These are phyloP conservation scores for Aspergillus leporis DNA, from an alignment of 495 filamentous ascomycete genomes.

Conservation along the genomic window DNA sequence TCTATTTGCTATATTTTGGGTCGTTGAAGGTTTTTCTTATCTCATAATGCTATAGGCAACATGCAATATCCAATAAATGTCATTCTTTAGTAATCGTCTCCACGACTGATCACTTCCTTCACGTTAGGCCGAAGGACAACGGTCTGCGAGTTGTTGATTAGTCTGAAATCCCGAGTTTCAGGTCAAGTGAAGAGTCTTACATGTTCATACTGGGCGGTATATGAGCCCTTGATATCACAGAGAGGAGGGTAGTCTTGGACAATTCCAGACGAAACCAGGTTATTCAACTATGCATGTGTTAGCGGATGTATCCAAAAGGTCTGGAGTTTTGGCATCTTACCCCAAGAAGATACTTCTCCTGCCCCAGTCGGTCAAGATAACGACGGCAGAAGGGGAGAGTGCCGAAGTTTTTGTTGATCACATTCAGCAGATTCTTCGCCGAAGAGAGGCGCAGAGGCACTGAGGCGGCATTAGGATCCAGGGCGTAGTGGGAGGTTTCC, in stretches of 20 bases:
- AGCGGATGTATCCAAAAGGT: constrained; percentile 18
- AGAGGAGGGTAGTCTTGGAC: constrained; percentile 90
- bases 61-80: constrained; percentile 8
- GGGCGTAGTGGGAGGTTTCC: constrained; percentile 78
- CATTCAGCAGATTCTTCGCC: constrained; percentile 77
- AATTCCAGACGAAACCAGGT: constrained; percentile 78
- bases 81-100: constrained; percentile 74
- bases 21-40: background rate
- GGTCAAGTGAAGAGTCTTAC: constrained; percentile 50
- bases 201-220: constrained; percentile 94
- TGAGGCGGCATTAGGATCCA: constrained; percentile 62
- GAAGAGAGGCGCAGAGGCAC: constrained; percentile 69
- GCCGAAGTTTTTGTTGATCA: constrained; percentile 91
- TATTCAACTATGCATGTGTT: constrained; percentile 68
- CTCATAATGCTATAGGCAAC: background rate
- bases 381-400: constrained; percentile 84
- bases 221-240: constrained; percentile 90
- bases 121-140: constrained; percentile 82
- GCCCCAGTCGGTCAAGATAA: constrained; percentile 82
- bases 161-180: constrained; percentile 11
- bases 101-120: constrained; percentile 91
- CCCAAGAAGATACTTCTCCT: constrained; percentile 85
- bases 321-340: constrained; percentile 46
- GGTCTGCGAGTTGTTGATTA: constrained; percentile 57
- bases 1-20: background rate